Conservation (phyloP, 306 rosid species). For the Mucuna pruriens region DNA sequence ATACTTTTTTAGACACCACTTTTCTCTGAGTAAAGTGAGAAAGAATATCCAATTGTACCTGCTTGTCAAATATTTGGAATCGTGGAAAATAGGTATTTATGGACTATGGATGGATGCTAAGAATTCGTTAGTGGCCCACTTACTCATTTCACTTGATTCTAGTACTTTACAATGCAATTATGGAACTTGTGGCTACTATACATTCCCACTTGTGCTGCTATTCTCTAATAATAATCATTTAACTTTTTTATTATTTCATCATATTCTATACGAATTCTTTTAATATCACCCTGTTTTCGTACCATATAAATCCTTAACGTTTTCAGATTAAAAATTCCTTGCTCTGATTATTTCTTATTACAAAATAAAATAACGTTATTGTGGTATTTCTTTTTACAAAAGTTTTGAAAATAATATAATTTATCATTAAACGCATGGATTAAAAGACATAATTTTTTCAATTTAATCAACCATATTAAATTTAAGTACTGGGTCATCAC, state of each 20-base stretch:
- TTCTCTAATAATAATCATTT: not conserved
- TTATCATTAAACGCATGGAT: too few relatives aligned
- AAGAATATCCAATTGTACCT: not conserved
- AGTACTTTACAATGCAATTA: not conserved
- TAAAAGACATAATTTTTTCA: too few relatives aligned
- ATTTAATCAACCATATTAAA: too few relatives aligned
- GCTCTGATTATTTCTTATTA: not conserved
- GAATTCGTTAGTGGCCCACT: slow-evolving; percentile 14
- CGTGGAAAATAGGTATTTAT: too few relatives aligned
- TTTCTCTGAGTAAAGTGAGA: slow-evolving; percentile 2
- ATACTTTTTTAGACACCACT: not conserved
- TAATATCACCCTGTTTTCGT: not conserved
- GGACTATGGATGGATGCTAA: not conserved
- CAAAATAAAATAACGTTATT: too few relatives aligned
- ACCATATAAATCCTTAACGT: not conserved
- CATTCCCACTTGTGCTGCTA: not conserved
- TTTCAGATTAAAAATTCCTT: not conserved
- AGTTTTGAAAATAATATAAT: too few relatives aligned
- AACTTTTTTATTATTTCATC: not conserved
- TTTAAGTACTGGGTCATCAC: too few relatives aligned
- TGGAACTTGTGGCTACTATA: not conserved
- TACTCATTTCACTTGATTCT: not conserved
- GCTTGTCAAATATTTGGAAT: not conserved
- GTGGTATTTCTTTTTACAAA: too few relatives aligned
- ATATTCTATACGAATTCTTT: not conserved